A percentile compares a stretch with the other conserved stretches of the same genome.
phyloP scores from a whole-genome alignment of 2,329 filamentous ascomycete genomes.

The Davidsoniella virescens region DNA sequence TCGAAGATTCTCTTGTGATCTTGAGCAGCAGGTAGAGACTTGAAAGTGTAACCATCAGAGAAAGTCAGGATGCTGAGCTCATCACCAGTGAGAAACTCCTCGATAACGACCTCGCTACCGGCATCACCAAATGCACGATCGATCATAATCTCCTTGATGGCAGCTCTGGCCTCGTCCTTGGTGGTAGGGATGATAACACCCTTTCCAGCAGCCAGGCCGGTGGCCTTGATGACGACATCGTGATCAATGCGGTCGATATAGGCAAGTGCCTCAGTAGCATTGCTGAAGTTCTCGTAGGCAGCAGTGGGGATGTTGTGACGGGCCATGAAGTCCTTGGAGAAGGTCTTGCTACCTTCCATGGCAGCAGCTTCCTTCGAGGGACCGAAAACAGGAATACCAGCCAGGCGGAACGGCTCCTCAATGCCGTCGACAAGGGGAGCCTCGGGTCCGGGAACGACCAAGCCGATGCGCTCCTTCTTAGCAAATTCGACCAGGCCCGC shows the following conservation, averaged over 20 bases:
- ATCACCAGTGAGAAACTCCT: slow-evolving; percentile 82
- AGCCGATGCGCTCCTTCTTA: slow-evolving; percentile 53
- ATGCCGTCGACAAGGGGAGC: slow-evolving; percentile 86
- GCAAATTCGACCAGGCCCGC: slow-evolving; percentile 60
- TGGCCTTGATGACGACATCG: slow-evolving; percentile 83
- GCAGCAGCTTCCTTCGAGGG: slow-evolving; percentile 69
- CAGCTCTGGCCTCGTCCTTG: slow-evolving; percentile 67
- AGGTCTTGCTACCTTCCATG: slow-evolving; percentile 94
- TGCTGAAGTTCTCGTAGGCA: slow-evolving; percentile 72
- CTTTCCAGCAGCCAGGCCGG: slow-evolving; percentile 82
- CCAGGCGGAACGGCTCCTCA: slow-evolving; percentile 60
- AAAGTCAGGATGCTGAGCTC: slow-evolving; percentile 87
- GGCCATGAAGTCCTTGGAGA: slow-evolving; percentile 96
- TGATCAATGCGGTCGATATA: slow-evolving; percentile 60
- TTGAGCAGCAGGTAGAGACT: slow-evolving; percentile 75
- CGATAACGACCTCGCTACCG: slow-evolving; percentile 83
- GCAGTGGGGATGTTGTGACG: slow-evolving; percentile 81
- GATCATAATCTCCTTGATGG: slow-evolving; percentile 80
- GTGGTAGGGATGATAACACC: slow-evolving; percentile 77
- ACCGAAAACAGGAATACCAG: slow-evolving; percentile 68
- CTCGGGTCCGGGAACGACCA: slow-evolving; percentile 83
- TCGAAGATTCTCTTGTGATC: slow-evolving; percentile 94
- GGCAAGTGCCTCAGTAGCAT: slow-evolving; percentile 52
- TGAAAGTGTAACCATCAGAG: slow-evolving; percentile 73
- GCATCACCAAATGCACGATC: slow-evolving; percentile 72